Percentiles rank a stretch among this genome's conserved stretches.
Evolutionary conservation across 345 rosid species (phyloP).

Genomic region (Crucihimalaya himalaica): DNA sequence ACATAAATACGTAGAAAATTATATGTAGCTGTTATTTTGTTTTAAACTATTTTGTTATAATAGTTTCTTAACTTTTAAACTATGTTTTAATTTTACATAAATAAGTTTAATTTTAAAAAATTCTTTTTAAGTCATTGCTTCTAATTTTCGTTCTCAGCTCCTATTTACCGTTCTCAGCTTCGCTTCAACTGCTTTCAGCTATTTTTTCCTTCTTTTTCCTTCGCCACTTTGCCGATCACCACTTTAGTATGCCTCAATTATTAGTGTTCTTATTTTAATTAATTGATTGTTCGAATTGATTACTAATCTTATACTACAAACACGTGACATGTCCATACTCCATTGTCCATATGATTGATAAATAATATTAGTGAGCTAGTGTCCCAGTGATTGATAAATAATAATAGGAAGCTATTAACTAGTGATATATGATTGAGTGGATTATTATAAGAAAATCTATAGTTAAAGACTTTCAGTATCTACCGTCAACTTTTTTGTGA

Average conservation of each 20-base stretch:
- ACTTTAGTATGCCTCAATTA: constrained; percentile 26
- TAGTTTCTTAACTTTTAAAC: too few relatives aligned
- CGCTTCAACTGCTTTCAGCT: too few relatives aligned
- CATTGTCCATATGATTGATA: constrained; percentile 1
- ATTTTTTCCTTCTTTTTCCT: neutral
- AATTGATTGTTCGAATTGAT: neutral
- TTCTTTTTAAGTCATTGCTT: too few relatives aligned
- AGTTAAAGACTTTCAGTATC: neutral
- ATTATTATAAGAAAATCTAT: neutral
- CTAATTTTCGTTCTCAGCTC: too few relatives aligned
- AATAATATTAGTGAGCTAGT: neutral
- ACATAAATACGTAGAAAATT: too few relatives aligned
- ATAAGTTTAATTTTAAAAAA: too few relatives aligned
- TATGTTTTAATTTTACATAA: too few relatives aligned
- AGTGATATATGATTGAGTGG: neutral
- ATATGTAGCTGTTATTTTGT: too few relatives aligned
- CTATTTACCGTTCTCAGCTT: too few relatives aligned
- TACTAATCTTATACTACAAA: neutral
- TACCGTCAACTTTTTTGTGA: neutral
- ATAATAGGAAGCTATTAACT: neutral
- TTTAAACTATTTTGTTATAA: too few relatives aligned
- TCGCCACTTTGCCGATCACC: too few relatives aligned
- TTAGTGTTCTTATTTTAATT: constrained; percentile 10
- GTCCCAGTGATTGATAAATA: constrained; percentile 8
- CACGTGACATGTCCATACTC: constrained; percentile 15